Evolutionary conservation across 495 filamentous ascomycete species (phyloP).

Genomic region (Aspergillus bertholletiae): DNA sequence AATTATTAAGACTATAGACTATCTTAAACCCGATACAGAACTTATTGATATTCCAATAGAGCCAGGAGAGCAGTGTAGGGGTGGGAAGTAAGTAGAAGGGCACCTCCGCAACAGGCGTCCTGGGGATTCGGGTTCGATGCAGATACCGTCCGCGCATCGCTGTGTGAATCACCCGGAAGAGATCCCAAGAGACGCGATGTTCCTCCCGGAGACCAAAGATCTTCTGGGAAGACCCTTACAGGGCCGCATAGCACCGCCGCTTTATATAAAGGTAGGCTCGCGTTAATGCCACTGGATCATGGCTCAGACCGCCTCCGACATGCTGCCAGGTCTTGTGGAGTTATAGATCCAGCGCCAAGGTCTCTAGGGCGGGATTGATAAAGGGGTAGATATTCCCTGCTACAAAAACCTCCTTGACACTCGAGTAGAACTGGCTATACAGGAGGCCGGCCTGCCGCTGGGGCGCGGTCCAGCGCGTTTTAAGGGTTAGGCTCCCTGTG

Average conservation of each 20-base stretch:
- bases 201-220: background rate
- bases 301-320: background rate
- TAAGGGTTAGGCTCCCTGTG: background rate
- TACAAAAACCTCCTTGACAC: constrained; percentile 4
- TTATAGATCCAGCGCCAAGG: background rate
- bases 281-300: background rate
- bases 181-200: background rate
- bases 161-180: background rate
- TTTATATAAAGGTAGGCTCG: background rate
- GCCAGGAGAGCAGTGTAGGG: background rate
- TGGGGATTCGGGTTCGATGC: too few species aligned
- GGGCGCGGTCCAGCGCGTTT: background rate
- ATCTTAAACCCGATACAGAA: constrained; percentile 5
- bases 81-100: background rate
- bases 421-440: constrained; percentile 7
- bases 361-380: constrained; percentile 1
- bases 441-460: background rate
- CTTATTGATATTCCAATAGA: constrained; percentile 6
- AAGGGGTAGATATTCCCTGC: constrained; percentile 4
- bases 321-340: constrained; percentile 1
- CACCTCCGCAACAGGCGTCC: too few species aligned
- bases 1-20: constrained; percentile 1
- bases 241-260: background rate
- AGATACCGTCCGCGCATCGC: background rate
- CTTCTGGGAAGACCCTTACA: background rate